Evolutionary conservation across 768 basidiomycete genomes (phyloP).

Genomic region (Strobilomyces echinocephalus): DNA sequence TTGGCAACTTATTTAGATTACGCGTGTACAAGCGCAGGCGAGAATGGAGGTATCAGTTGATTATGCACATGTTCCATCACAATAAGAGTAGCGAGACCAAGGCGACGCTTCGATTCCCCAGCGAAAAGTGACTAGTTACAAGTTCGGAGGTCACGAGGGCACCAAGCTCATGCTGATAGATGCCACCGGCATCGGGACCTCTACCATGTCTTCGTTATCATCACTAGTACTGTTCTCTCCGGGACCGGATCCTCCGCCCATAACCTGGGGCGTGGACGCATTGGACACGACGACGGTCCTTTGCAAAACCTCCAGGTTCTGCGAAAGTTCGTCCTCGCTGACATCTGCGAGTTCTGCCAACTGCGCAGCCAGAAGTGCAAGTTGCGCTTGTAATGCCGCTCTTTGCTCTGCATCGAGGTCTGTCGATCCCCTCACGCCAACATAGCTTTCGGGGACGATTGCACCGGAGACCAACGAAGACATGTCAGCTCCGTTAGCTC

Average conservation of each 20-base stretch:
- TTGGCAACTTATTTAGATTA: no score
- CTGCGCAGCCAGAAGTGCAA: constrained; percentile 70
- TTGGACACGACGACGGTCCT: neutral
- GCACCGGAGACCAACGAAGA: constrained; percentile 2
- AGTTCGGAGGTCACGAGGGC: neutral
- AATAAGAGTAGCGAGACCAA: neutral
- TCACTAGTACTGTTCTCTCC: constrained; percentile 14
- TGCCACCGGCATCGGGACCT: constrained; percentile 22
- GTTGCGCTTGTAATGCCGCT: constrained; percentile 67
- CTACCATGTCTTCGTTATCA: constrained; percentile 27
- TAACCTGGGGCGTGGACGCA: neutral
- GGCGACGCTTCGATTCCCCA: neutral
- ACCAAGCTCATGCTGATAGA: constrained; percentile 12
- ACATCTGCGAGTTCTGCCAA: constrained; percentile 60
- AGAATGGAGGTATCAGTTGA: no score
- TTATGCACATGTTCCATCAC: neutral
- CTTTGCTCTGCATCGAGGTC: constrained; percentile 43
- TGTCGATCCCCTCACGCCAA: constrained; percentile 10
- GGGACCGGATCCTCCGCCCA: constrained; percentile 3
- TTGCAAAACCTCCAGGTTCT: constrained; percentile 19
- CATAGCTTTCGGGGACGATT: neutral
- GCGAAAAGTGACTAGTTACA: neutral
- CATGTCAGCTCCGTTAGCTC: constrained; percentile 6
- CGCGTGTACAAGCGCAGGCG: no score
- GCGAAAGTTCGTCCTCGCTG: constrained; percentile 28